These are phyloP conservation scores for Pythium utonaiense DNA, from an alignment of 352 stramenopile genomes.

Conservation along the genomic window DNA sequence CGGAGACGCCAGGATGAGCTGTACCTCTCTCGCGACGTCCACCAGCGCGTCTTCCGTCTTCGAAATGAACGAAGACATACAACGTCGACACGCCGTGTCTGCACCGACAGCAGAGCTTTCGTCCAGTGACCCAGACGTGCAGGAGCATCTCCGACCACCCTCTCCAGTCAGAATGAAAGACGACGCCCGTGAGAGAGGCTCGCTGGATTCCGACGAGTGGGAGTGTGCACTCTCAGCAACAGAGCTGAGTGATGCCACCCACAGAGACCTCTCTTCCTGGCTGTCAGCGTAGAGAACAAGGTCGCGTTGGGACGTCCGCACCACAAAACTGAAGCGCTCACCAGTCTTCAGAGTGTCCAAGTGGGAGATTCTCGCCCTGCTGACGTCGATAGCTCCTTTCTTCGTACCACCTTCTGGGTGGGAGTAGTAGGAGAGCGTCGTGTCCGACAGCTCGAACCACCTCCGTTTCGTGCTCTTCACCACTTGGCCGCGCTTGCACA, in stretches of 20 bases:
- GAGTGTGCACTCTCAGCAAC: conserved; percentile 38
- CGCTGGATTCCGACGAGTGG: conserved; percentile 16
- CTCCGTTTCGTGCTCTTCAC: conserved; percentile 84
- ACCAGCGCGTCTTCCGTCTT: conserved; percentile 70
- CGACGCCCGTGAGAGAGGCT: not conserved
- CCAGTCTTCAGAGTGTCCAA: conserved; percentile 81
- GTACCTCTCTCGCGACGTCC: conserved; percentile 75
- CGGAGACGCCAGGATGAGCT: conserved; percentile 76
- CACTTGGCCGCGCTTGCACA: conserved; percentile 80
- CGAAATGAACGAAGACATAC: conserved; percentile 77
- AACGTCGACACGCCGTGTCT: conserved; percentile 58
- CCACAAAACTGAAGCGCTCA: conserved; percentile 78
- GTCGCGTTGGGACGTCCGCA: conserved; percentile 51
- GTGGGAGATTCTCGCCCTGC: conserved; percentile 44
- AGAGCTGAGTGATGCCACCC: conserved; percentile 66
- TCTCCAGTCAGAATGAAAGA: conserved; percentile 23
- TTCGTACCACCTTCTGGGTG: conserved; percentile 69
- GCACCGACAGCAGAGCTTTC: conserved; percentile 22
- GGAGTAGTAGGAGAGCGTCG: conserved; percentile 71
- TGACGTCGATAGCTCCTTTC: conserved; percentile 71
- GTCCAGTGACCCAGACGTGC: conserved; percentile 25
- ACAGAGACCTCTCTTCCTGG: conserved; percentile 79
- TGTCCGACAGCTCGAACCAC: conserved; percentile 78
- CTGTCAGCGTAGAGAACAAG: conserved; percentile 81
- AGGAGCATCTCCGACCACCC: conserved; percentile 60